Evolutionary conservation across 306 rosid species (phyloP), one percentile per base, ranked within the genome.

Genomic region (Gastrolobium bilobum): DNA sequence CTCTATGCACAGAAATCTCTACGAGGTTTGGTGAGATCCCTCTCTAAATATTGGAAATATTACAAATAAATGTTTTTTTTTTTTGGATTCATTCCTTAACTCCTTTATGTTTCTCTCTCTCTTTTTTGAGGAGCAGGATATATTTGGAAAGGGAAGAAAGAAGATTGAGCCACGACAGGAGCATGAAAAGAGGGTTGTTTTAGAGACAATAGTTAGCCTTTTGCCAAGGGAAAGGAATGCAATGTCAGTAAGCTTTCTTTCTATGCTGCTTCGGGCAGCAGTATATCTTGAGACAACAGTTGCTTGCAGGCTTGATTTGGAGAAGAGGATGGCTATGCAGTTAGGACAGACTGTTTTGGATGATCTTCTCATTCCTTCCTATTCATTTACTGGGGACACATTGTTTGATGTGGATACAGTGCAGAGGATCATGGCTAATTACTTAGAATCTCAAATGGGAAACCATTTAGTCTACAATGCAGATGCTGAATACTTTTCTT

Each of bases 1-100:
- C 98, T 96, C 73, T 96, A 93, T 79, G 99, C 99, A 7, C 96
- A 96, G 89, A 93, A 96, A 90, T 93, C 97, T 60, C 94, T 96
- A 30, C 85, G 94, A 89, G 96, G 97, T 87, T 91, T 91, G 99
- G 99, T 95, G 94, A 95, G 99, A 88, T 76, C 83, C 87, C 83
- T 44, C 69, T 30, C 91, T 83, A 50, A 54, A 75, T 2, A 8
- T 67, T 75, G 11, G 1, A 30, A 37, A 4, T 75, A 34, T 67
- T 84, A 14, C 40, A 38, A 40, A 26, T 51, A 38, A 4, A 31
- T 47, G n/a, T 30, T 62, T 8, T 68, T 47, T 59, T 34, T 54
- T 59, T 34, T 54, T 20, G 33, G 62, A 77, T 65, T 75, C 64
- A 33, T 34, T 56, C 13, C 77, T 67, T 30, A 80, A 67, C 52